Evolutionary conservation across 164 flowering plant species (phyloP), one percentile per base, ranked within the genome.

Genomic region (Warburgia ugandensis): DNA sequence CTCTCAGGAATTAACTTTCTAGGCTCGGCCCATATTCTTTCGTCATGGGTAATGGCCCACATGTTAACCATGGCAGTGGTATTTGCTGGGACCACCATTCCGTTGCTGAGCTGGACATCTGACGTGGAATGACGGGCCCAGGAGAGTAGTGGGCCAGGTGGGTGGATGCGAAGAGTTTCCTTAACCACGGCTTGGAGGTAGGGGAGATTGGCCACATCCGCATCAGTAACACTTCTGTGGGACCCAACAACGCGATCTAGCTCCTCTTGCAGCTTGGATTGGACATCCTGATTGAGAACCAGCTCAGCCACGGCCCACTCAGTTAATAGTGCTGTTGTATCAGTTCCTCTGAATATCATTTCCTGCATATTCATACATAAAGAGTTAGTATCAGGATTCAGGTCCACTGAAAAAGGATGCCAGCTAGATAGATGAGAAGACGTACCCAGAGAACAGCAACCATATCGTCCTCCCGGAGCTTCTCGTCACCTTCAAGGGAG

Each of bases 61-160:
- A 82, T 82, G 79, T 82, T 82, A 14, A 82, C 83, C 85, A 82
- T 82, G 0, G 89, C 80, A 0, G 77, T 75, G 8, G 89, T 82
- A 30, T 57, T 44, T 5, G 73, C 65, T 0, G 85, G 89, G 14
- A 81, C 45, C 1, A 70, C 50, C 78, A 77, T 69, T 2, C 72
- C 74, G 19, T 70, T 64, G 73, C 76, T 66, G 52, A 81, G 72
- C 4, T 66, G 70, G 55, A 72, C 76, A 41, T 79, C 79, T 2
- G 72, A 47, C 10, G 78, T 75, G 52, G 81, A 60, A 1, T 72
- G 54, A 0, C 80, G 56, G 11, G 80, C 73, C 84, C 84, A 76
- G 0, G 78, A 73, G 6, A 77, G 73, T 1, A 77, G 68, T 0
- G 83, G 79, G 0, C 83, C 83, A 0, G 83, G 83, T 13, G 83